Evolutionary conservation across 176 grass and related monocot genomes (phyloP).

Genomic region (Rhynchospora tenuis): DNA sequence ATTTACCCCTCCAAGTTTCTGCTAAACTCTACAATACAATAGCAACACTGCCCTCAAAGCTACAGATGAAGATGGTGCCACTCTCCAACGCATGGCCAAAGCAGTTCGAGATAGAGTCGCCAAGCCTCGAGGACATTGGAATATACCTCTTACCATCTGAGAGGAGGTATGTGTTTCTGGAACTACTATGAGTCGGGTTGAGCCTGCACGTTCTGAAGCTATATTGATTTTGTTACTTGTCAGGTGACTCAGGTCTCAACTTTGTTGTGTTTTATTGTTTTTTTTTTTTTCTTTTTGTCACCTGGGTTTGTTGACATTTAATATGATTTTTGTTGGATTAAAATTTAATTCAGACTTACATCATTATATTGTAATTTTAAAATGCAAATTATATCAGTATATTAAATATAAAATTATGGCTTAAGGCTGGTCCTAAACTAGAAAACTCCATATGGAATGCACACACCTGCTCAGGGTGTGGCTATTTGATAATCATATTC

Average conservation of each 20-base stretch:
- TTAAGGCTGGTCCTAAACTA: not conserved
- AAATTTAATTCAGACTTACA: not conserved
- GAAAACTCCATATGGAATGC: not conserved
- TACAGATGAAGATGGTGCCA: not conserved
- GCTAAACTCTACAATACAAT: not conserved
- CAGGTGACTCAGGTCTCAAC: not conserved
- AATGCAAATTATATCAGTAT: not conserved
- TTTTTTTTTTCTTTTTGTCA: no score
- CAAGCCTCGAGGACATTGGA: conserved; percentile 1
- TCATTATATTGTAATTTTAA: not conserved
- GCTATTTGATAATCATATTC: not conserved
- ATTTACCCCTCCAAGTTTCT: not conserved
- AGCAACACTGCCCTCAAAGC: not conserved
- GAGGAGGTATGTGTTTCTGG: not conserved
- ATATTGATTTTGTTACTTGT: not conserved
- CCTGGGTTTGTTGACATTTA: not conserved
- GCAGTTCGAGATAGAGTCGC: not conserved
- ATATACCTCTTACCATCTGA: not conserved
- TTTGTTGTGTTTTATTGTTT: no score
- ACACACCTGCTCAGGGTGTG: not conserved
- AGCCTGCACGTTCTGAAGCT: not conserved
- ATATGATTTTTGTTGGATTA: not conserved
- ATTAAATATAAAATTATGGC: not conserved
- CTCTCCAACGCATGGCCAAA: not conserved
- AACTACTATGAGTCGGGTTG: not conserved